Percentiles rank a stretch among this genome's conserved stretches.
phyloP scores from a whole-genome alignment of 2,329 filamentous ascomycete genomes.

The Clonostachys sp. region DNA sequence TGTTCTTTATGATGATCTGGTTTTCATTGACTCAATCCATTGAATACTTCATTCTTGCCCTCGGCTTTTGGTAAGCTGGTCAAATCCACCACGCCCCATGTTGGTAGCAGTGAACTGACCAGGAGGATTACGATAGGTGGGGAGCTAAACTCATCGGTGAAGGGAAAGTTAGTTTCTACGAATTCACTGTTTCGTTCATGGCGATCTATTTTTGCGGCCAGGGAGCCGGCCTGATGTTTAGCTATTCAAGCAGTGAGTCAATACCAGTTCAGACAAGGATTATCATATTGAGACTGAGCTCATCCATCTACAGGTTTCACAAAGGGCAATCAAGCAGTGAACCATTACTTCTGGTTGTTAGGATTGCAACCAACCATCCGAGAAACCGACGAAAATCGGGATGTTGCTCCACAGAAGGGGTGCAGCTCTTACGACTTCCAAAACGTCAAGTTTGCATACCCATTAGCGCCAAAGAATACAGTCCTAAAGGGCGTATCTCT shows the following conservation, averaged over 20 bases:
- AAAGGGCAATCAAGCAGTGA: slow-evolving; percentile 26
- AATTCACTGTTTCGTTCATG: slow-evolving; percentile 35
- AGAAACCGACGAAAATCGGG: slow-evolving; percentile 10
- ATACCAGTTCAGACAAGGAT: too few species aligned
- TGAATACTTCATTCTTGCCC: slow-evolving; percentile 20
- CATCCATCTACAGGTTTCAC: slow-evolving; percentile 22
- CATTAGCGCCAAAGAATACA: slow-evolving; percentile 20
- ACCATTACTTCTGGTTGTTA: slow-evolving; percentile 27
- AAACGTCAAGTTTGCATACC: slow-evolving; percentile 47
- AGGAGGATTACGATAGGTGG: slow-evolving; percentile 4
- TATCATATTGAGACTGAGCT: too few species aligned
- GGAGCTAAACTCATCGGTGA: slow-evolving; percentile 4
- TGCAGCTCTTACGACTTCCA: slow-evolving; percentile 24
- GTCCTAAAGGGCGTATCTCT: slow-evolving; percentile 21
- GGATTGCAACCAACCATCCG: slow-evolving; percentile 13
- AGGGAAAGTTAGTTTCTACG: slow-evolving; percentile 26
- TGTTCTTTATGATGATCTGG: slow-evolving; percentile 11
- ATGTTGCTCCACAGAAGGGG: slow-evolving; percentile 11
- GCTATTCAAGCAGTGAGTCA: slow-evolving; percentile 24
- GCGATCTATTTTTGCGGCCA: slow-evolving; percentile 23
- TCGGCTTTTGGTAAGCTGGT: slow-evolving; percentile 34
- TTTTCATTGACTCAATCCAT: slow-evolving; percentile 15
- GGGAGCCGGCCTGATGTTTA: slow-evolving; percentile 13
- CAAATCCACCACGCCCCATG: background rate
- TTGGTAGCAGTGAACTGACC: too few species aligned